phyloP scores from a whole-genome alignment of 75 land plant genomes.

The Ceratopteris richardii region DNA sequence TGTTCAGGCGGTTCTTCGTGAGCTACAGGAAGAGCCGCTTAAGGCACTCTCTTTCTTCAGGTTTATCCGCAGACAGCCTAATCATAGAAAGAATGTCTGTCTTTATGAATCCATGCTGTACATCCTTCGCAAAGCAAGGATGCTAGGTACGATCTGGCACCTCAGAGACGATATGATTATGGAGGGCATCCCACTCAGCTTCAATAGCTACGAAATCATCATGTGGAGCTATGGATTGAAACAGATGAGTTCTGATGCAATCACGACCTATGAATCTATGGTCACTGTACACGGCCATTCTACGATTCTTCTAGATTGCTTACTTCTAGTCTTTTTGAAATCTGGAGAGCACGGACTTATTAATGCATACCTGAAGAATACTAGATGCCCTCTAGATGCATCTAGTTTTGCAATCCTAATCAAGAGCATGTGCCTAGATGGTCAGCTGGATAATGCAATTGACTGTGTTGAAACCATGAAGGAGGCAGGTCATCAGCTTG shows the following conservation, averaged over 20 bases:
- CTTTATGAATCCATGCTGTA: neutral
- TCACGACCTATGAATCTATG: neutral
- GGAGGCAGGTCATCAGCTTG: neutral
- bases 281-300: neutral
- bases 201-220: neutral
- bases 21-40: neutral
- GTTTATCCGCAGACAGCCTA: neutral
- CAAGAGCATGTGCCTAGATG: conserved; percentile 1
- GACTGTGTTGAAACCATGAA: neutral
- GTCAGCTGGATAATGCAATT: neutral
- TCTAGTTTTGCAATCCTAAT: conserved; percentile 1
- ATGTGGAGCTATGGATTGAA: conserved; percentile 7
- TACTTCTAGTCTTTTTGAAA: neutral
- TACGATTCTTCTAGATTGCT: neutral
- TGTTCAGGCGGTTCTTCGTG: neutral
- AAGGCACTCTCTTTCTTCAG: conserved; percentile 5
- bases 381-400: neutral
- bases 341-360: neutral
- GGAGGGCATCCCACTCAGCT: neutral
- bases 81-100: neutral
- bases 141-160: conserved; percentile 1
- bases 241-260: neutral
- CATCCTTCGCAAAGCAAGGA: neutral
- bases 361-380: neutral
- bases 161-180: conserved; percentile 1